phyloP scores from a whole-genome alignment of 441 rosid species.

The Mallotus repandus region DNA sequence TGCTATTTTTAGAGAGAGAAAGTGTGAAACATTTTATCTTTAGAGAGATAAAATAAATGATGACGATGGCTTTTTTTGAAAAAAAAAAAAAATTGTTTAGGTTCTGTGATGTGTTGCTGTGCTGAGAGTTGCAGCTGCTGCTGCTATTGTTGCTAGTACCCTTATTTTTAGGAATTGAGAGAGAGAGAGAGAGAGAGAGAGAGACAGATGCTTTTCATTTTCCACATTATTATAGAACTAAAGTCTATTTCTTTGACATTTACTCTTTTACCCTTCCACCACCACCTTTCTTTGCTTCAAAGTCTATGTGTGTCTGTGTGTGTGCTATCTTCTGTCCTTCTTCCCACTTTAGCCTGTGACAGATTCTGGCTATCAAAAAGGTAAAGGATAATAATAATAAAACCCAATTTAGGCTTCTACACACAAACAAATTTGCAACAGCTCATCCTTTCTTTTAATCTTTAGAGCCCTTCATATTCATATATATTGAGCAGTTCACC shows the following conservation, averaged over 20 bases:
- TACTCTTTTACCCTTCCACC: slow-evolving; percentile 12
- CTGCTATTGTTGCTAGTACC: slow-evolving; percentile 15
- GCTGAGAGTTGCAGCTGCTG: slow-evolving; percentile 26
- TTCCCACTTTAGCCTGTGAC: slow-evolving; percentile 4
- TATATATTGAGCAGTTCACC: background rate
- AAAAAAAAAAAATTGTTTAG: too few species aligned
- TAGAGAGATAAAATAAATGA: slow-evolving; percentile 21
- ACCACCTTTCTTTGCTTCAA: slow-evolving; percentile 9
- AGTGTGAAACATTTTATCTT: background rate
- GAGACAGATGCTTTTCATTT: slow-evolving; percentile 18
- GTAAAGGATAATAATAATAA: background rate
- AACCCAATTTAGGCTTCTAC: slow-evolving; percentile 21
- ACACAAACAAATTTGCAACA: slow-evolving; percentile 1
- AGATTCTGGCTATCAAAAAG: slow-evolving; percentile 5
- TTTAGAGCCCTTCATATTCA: background rate
- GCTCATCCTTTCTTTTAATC: background rate
- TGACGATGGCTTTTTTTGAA: slow-evolving; percentile 25
- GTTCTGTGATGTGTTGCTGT: slow-evolving; percentile 28
- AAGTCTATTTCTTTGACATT: slow-evolving; percentile 12
- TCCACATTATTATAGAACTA: background rate
- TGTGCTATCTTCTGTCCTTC: background rate
- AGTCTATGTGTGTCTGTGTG: background rate
- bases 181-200: too few species aligned
- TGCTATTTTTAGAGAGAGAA: slow-evolving; percentile 24
- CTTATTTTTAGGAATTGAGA: too few species aligned